These are phyloP conservation scores for Schizophyllum commune DNA, from an alignment of 1,284 basidiomycete species.

Conservation along the genomic window DNA sequence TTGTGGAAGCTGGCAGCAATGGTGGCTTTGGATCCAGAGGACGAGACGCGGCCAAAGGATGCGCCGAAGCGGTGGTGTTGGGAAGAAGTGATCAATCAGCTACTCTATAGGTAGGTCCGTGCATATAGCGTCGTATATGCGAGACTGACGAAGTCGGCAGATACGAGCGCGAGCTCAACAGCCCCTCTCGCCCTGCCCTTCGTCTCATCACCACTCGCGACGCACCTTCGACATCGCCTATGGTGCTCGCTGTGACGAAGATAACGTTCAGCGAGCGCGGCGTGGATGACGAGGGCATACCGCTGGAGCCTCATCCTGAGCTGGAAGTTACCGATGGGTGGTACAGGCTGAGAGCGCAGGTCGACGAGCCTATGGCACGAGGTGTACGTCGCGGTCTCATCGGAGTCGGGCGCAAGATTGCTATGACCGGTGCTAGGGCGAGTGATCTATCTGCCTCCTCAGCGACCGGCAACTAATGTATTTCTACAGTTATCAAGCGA, in stretches of 20 bases:
- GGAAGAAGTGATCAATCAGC: slow-evolving; percentile 71
- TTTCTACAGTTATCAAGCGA: slow-evolving; percentile 55
- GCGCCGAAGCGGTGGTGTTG: slow-evolving; percentile 63
- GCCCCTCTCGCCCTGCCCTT: slow-evolving; percentile 73
- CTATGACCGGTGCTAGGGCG: slow-evolving; percentile 74
- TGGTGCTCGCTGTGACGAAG: slow-evolving; percentile 80
- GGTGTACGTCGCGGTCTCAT: slow-evolving; percentile 66
- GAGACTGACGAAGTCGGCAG: too few species aligned
- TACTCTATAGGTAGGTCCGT: slow-evolving; percentile 70
- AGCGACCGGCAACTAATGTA: slow-evolving; percentile 1
- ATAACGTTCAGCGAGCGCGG: slow-evolving; percentile 45
- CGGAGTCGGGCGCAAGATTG: slow-evolving; percentile 76
- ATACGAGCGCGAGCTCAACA: slow-evolving; percentile 88
- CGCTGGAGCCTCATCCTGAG: slow-evolving; percentile 37
- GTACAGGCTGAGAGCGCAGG: slow-evolving; percentile 77
- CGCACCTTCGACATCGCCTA: slow-evolving; percentile 60
- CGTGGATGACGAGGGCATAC: slow-evolving; percentile 31
- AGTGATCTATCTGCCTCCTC: slow-evolving; percentile 15
- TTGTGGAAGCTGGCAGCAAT: slow-evolving; percentile 93
- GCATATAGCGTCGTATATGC: too few species aligned
- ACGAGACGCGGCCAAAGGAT: slow-evolving; percentile 36
- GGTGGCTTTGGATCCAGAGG: slow-evolving; percentile 62
- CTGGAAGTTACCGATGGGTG: slow-evolving; percentile 94
- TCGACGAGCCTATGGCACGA: slow-evolving; percentile 68
- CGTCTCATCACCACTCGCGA: slow-evolving; percentile 75